phyloP scores from a whole-genome alignment of 2,329 filamentous ascomycete species.

The Mycosphaerella sp. region DNA sequence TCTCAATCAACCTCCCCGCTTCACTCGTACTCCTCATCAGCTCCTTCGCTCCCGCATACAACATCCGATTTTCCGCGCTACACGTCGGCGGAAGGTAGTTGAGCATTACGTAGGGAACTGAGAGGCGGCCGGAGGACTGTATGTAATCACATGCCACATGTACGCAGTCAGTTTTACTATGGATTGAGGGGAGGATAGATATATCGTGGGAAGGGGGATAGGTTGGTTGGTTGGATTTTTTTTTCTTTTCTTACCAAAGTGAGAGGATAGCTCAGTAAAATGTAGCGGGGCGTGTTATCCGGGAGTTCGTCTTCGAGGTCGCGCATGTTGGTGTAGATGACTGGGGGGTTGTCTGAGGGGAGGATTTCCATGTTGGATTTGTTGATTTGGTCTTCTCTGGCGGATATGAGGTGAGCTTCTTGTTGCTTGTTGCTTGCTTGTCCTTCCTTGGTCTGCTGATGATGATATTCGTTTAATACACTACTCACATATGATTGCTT shows the following conservation, averaged over 20 bases:
- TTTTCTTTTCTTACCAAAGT: not conserved
- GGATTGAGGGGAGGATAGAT: no score
- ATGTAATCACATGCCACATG: no score
- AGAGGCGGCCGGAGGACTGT: conserved; percentile 74
- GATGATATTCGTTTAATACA: no score
- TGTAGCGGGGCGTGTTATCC: conserved; percentile 82
- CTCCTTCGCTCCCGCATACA: conserved; percentile 94
- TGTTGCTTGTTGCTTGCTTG: no score
- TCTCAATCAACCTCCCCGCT: conserved; percentile 80
- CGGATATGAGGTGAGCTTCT: conserved; percentile 5
- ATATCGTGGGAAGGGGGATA: no score
- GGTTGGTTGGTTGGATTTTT: no score
- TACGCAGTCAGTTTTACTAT: no score
- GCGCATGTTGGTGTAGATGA: conserved; percentile 71
- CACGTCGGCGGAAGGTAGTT: conserved; percentile 93
- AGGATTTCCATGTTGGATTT: conserved; percentile 84
- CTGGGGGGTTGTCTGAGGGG: conserved; percentile 61
- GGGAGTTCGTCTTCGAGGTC: conserved; percentile 84
- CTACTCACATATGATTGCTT: conserved; percentile 87
- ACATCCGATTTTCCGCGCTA: conserved; percentile 80
- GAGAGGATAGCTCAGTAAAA: conserved; percentile 78
- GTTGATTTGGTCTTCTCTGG: conserved; percentile 72
- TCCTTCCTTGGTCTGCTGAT: no score
- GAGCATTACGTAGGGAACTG: conserved; percentile 88
- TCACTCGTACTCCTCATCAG: conserved; percentile 89